Evolutionary conservation across 2,329 filamentous ascomycete genomes (phyloP).

Genomic region (Diplodia intermedia): DNA sequence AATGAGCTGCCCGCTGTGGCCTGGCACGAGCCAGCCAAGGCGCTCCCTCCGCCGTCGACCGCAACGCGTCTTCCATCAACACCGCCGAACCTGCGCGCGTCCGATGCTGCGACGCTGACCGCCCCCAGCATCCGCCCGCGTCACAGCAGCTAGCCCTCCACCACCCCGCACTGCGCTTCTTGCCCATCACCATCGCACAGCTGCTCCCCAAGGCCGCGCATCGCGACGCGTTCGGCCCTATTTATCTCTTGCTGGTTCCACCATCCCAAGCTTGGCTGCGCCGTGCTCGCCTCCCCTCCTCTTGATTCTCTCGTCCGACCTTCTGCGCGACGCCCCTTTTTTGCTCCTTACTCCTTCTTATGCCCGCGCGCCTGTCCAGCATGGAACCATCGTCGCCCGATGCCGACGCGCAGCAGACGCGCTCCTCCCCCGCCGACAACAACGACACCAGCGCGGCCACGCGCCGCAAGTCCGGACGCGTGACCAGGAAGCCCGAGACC

Average conservation of each 20-base stretch:
- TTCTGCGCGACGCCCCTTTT: neutral
- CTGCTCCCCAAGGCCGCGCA: slow-evolving; percentile 2
- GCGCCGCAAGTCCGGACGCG: slow-evolving; percentile 52
- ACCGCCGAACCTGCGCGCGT: slow-evolving; percentile 27
- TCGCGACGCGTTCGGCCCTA: slow-evolving; percentile 14
- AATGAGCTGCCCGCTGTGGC: slow-evolving; percentile 14
- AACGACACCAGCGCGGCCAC: slow-evolving; percentile 33
- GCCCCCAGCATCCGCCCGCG: slow-evolving; percentile 12
- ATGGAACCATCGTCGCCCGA: slow-evolving; percentile 35
- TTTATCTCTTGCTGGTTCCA: slow-evolving; percentile 26
- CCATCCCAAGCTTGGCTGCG: slow-evolving; percentile 14
- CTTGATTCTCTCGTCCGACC: slow-evolving; percentile 1
- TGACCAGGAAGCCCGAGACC: slow-evolving; percentile 48
- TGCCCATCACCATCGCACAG: neutral
- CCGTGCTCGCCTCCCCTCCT: slow-evolving; percentile 16
- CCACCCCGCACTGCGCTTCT: slow-evolving; percentile 2
- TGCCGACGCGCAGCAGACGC: slow-evolving; percentile 33
- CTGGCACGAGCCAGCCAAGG: slow-evolving; percentile 17
- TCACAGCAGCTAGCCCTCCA: neutral
- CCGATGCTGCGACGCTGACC: slow-evolving; percentile 27
- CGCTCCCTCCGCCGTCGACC: slow-evolving; percentile 23
- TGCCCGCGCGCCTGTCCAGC: slow-evolving; percentile 33
- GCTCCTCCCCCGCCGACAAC: slow-evolving; percentile 31
- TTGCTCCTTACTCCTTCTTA: slow-evolving; percentile 14
- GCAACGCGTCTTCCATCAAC: slow-evolving; percentile 29